phyloP scores from a whole-genome alignment of 805 yeast genomes.

The Myxozyma lipomycoides region DNA sequence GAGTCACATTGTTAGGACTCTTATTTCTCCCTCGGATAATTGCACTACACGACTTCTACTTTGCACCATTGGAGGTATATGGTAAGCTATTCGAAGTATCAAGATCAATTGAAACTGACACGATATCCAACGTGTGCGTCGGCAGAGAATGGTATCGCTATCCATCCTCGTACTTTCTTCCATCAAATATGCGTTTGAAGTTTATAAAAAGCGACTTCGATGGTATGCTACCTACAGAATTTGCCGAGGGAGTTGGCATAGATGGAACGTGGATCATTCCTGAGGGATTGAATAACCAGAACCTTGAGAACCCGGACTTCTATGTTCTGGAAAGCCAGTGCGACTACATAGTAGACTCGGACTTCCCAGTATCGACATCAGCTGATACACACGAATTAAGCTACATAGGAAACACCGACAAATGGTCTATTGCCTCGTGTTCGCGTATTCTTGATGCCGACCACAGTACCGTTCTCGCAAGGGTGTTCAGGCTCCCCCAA shows the following conservation, averaged over 20 bases:
- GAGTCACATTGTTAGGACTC: background rate
- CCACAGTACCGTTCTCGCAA: slow-evolving; percentile 15
- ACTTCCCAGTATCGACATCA: slow-evolving; percentile 10
- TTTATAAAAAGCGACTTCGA: slow-evolving; percentile 76
- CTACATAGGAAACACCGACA: slow-evolving; percentile 11
- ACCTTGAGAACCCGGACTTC: slow-evolving; percentile 59
- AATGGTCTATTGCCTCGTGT: slow-evolving; percentile 18
- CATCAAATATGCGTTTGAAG: slow-evolving; percentile 55
- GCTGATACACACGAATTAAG: slow-evolving; percentile 12
- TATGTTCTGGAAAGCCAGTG: slow-evolving; percentile 48
- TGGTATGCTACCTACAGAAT: slow-evolving; percentile 87
- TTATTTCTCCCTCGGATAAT: slow-evolving; percentile 46
- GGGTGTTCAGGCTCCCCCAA: slow-evolving; percentile 19
- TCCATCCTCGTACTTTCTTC: slow-evolving; percentile 82
- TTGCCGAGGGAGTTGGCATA: slow-evolving; percentile 45
- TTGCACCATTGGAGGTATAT: slow-evolving; percentile 66
- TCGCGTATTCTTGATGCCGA: slow-evolving; percentile 14
- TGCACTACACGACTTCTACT: slow-evolving; percentile 62
- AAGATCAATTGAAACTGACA: slow-evolving; percentile 16
- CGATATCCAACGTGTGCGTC: slow-evolving; percentile 61
- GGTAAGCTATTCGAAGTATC: slow-evolving; percentile 34
- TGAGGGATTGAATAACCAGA: slow-evolving; percentile 67
- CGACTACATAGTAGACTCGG: slow-evolving; percentile 61
- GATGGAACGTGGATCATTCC: slow-evolving; percentile 47
- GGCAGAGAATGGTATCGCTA: slow-evolving; percentile 95